A percentile compares a stretch with the other conserved stretches of the same genome.
Evolutionary conservation across 2,329 filamentous ascomycete species (phyloP).

Genomic region (Macrophomina pseudophaseolina): DNA sequence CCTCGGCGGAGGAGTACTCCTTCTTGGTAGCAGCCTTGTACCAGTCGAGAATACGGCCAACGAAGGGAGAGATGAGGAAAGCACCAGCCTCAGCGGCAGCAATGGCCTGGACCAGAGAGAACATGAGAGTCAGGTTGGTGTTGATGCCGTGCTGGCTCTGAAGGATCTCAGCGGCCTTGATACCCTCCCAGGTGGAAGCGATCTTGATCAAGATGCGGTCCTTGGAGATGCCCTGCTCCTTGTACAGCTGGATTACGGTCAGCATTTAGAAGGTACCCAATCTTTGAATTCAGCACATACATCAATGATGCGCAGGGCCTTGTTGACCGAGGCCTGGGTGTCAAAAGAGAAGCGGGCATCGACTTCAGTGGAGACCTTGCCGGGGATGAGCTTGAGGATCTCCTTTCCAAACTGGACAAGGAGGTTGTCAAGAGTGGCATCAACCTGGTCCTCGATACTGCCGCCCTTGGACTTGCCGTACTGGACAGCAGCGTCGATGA

Average conservation of each 20-base stretch:
- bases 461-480: constrained; percentile 79
- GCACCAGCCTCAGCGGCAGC: constrained; percentile 92
- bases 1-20: constrained; percentile 86
- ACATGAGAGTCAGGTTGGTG: constrained; percentile 99
- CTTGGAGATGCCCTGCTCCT: constrained; percentile 87
- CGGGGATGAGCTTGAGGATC: constrained; percentile 95
- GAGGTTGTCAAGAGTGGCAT: constrained; percentile 87
- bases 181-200: constrained; percentile 98
- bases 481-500: constrained; percentile 83
- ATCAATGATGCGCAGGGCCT: constrained; percentile 96
- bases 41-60: constrained; percentile 99
- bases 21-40: constrained; percentile 97
- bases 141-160: constrained; percentile 96
- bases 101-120: constrained; percentile 93
- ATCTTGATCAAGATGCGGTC: constrained; percentile 98
- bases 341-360: constrained; percentile 96
- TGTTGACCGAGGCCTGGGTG: constrained; percentile 87
- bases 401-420: constrained; percentile 98
- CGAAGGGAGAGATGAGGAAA: constrained; percentile 98
- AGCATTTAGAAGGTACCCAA: constrained; percentile 29
- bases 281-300: constrained; percentile 57
- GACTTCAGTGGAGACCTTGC: constrained; percentile 98
- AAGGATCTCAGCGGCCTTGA: constrained; percentile 96
- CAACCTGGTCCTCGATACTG: constrained; percentile 79
- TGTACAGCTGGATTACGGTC: constrained; percentile 75